Conservation (phyloP, 768 basidiomycete genomes). For the Tricholoma terreum region DNA sequence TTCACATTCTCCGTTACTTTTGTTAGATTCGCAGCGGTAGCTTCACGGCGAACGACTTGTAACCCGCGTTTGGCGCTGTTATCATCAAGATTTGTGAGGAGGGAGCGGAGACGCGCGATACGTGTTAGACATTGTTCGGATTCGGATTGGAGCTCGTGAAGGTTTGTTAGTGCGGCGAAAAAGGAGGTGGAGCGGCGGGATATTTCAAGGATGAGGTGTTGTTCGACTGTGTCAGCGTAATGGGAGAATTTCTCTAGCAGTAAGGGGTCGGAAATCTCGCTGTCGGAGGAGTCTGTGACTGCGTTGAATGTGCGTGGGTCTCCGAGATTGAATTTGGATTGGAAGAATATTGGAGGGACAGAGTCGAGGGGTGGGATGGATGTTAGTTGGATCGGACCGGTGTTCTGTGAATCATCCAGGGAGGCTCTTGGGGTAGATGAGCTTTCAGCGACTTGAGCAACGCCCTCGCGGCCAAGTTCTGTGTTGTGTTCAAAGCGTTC, state of each 20-base stretch:
- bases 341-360: conserved; percentile 83
- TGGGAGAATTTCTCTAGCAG: conserved; percentile 89
- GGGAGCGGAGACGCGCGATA: conserved; percentile 66
- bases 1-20: conserved; percentile 59
- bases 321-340: conserved; percentile 72
- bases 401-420: conserved; percentile 13
- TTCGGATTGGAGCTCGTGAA: conserved; percentile 89
- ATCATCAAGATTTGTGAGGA: conserved; percentile 74
- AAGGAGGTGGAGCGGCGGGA: conserved; percentile 88
- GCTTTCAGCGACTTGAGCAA: conserved; percentile 36
- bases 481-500: conserved; percentile 59
- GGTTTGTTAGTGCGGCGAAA: conserved; percentile 92
- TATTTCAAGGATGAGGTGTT: conserved; percentile 92
- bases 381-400: conserved; percentile 30
- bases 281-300: conserved; percentile 57
- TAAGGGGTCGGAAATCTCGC: conserved; percentile 44
- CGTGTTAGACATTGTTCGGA: conserved; percentile 78
- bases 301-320: conserved; percentile 73
- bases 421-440: conserved; percentile 26
- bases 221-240: conserved; percentile 90
- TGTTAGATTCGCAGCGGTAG: conserved; percentile 57
- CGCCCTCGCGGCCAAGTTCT: conserved; percentile 35
- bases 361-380: conserved; percentile 66
- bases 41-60: conserved; percentile 64
- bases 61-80: conserved; percentile 78